phyloP scores from a whole-genome alignment of 768 basidiomycete genomes.

The Mrakia frigida region DNA sequence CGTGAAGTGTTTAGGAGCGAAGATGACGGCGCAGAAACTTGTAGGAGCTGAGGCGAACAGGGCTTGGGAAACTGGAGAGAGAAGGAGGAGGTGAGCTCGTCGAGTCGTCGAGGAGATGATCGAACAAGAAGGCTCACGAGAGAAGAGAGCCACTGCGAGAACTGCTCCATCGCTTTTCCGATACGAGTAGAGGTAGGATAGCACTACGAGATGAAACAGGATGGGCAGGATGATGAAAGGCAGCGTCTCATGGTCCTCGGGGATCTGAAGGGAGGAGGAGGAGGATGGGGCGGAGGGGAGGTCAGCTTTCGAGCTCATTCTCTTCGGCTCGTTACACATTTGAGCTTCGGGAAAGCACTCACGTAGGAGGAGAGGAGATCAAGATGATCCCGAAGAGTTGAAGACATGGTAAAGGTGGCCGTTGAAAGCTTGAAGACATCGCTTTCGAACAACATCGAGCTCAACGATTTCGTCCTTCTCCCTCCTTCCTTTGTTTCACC shows the following conservation, averaged over 20 bases:
- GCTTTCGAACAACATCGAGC: background rate
- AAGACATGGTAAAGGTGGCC: background rate
- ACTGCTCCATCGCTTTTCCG: constrained; percentile 1
- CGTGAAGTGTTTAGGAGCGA: background rate
- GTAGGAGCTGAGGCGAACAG: background rate
- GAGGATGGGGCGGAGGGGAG: background rate
- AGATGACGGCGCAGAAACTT: background rate
- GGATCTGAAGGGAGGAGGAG: background rate
- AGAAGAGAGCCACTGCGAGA: background rate
- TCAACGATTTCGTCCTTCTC: background rate
- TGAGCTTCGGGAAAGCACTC: background rate
- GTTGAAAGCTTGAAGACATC: background rate
- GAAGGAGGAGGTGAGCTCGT: background rate
- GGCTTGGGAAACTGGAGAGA: background rate
- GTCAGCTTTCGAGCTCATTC: background rate
- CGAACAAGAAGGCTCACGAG: background rate
- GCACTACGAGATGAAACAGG: background rate
- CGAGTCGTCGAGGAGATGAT: background rate
- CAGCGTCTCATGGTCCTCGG: constrained; percentile 7
- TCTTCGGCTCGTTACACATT: background rate
- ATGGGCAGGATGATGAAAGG: background rate
- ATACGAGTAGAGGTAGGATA: background rate
- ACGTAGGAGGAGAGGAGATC: background rate
- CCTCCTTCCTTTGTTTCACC: background rate
- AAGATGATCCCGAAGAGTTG: background rate